Conservation (phyloP, 1,139 yeast genomes). For the Chernovozyma sophiae-reginae region DNA sequence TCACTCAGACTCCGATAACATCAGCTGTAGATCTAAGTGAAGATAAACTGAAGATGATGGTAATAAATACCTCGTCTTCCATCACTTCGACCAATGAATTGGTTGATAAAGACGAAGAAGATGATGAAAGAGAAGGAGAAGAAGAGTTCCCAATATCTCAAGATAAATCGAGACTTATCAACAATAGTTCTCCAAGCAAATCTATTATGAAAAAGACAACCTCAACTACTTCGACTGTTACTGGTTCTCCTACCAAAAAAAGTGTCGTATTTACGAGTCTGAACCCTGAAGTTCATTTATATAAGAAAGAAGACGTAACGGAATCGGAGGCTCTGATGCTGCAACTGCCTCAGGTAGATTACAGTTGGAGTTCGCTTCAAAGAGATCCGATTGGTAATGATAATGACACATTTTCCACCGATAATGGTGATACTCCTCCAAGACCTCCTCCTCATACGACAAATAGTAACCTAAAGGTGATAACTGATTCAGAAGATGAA, state of each 20-base stretch:
- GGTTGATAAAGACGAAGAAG: no score
- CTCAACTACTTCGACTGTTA: conserved; percentile 14
- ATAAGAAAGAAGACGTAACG: conserved; percentile 9
- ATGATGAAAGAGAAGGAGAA: no score
- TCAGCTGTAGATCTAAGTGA: conserved; percentile 20
- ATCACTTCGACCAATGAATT: no score
- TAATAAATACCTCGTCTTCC: not conserved
- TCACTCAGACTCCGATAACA: conserved; percentile 25
- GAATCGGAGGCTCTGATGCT: conserved; percentile 3
- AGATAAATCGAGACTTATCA: conserved; percentile 4
- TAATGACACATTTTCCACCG: conserved; percentile 8
- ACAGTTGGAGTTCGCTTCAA: conserved; percentile 6
- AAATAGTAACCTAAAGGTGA: conserved; percentile 14
- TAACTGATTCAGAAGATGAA: conserved; percentile 9
- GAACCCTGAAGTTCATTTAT: conserved; percentile 36
- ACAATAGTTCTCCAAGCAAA: conserved; percentile 31
- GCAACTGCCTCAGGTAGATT: conserved; percentile 2
- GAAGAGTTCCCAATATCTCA: no score
- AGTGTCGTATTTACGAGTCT: conserved; percentile 34
- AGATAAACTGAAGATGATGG: conserved; percentile 2
- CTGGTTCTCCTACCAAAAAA: conserved; percentile 35
- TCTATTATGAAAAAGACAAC: conserved; percentile 34
- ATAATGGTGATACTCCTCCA: conserved; percentile 28
- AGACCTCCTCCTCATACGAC: conserved; percentile 27
- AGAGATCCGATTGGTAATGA: not conserved